Conservation (phyloP, 2,329 filamentous ascomycete species). For the Lachnellula hyalina region DNA sequence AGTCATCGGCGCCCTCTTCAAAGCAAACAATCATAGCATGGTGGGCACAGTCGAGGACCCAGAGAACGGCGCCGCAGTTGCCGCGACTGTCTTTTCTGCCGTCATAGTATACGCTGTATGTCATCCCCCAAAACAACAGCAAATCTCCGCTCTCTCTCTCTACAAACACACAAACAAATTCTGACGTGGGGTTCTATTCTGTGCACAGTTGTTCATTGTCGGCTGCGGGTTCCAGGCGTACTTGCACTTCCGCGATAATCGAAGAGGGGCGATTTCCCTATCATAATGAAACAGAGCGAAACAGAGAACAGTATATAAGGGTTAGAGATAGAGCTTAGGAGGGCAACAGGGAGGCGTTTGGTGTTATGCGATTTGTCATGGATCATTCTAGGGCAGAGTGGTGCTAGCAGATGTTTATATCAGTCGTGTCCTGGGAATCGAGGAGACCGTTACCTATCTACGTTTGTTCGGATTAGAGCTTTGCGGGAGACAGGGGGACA, state of each 20-base stretch:
- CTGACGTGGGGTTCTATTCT: neutral
- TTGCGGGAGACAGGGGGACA: too few species aligned
- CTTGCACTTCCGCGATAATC: slow-evolving; percentile 76
- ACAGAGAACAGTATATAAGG: neutral
- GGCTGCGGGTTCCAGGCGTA: slow-evolving; percentile 89
- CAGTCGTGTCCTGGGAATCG: neutral
- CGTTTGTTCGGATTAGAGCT: too few species aligned
- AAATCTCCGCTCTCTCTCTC: neutral
- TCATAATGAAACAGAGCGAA: slow-evolving; percentile 26
- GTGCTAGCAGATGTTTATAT: slow-evolving; percentile 35
- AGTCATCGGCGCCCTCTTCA: slow-evolving; percentile 65
- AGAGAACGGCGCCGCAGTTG: slow-evolving; percentile 67
- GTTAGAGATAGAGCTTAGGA: neutral
- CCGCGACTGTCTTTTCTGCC: slow-evolving; percentile 78
- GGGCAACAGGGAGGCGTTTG: slow-evolving; percentile 18
- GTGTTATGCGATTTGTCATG: slow-evolving; percentile 12
- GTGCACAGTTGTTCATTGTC: slow-evolving; percentile 58
- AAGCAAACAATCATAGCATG: slow-evolving; percentile 74
- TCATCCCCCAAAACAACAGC: slow-evolving; percentile 22
- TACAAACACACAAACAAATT: too few species aligned
- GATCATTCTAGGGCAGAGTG: neutral
- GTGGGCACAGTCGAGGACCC: slow-evolving; percentile 70
- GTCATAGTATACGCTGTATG: slow-evolving; percentile 85
- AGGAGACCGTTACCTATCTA: too few species aligned
- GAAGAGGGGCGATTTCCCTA: slow-evolving; percentile 78